Base-by-base conservation (phyloP, 1,284 basidiomycete genomes). In the Cutaneotrichosporon spelunceum region DNA sequence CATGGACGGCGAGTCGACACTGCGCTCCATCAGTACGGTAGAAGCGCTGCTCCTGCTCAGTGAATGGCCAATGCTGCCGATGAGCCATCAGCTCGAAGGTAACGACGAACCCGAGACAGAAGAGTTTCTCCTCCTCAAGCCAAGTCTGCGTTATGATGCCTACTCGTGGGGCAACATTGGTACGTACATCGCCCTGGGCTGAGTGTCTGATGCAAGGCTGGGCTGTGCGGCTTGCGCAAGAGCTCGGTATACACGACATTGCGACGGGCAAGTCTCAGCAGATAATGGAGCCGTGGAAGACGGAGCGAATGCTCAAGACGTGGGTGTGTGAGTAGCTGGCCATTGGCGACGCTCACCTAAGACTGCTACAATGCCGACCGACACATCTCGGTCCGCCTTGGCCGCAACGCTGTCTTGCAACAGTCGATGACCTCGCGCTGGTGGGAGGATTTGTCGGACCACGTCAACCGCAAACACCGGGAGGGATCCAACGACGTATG, bases 11-110 rank as follows among this genome's bases (percentile, higher is more conserved):
- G 63, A 64, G 27, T 53, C 56, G 14, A n/a, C 39, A 1, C 45
- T 61, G 11, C 57, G 60, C 13, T 30, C 39, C 11, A 42, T 64
- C 30, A 53, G 56, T 34, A 53, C 59, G 0, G 63, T 64, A 14
- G 63, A 64, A 24, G 63, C 63, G n/a, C 53, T 64, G 10, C 54
- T 64, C 2, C 53, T 64, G 24, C 53, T 64, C 16, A 52, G 53
- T 48, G 63, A 64, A 33, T 64, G 63, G 63, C 63, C 63, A 6
- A 61, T 64, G 53, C 33, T 59, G 8, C 60, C 59, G 16, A 53
- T 61, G 48, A 33, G 7, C n/a, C 52, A 26, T 14, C 33, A 24
- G 10, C 21, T 53, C 13, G 30, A 53, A 6, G 30, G 11, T 8
- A n/a, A 27, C n/a, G 23, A 23, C 27, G 42, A 45, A 11, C 45